A percentile compares a stretch with the other conserved stretches of the same genome.
phyloP scores from a whole-genome alignment of 257 asterid species.

The Orobanche coerulescens region DNA sequence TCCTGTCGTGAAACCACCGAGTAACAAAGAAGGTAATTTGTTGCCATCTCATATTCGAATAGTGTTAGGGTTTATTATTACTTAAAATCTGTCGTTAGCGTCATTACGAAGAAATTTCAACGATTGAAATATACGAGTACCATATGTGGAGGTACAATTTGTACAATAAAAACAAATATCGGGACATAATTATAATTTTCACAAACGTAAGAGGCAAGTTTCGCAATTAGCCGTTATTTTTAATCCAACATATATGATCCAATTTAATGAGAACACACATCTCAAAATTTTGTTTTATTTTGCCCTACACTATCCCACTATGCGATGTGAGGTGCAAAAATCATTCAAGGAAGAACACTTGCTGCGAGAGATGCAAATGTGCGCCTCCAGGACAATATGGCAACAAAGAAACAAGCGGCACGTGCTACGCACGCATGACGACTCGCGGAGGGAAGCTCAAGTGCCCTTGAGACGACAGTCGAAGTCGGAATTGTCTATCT shows the following conservation, averaged over 20 bases:
- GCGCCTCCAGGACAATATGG: constrained; percentile 86
- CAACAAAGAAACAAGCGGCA: constrained; percentile 60
- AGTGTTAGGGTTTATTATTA: no score
- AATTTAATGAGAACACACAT: background rate
- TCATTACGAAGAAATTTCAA: no score
- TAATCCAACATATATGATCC: background rate
- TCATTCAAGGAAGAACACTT: constrained; percentile 51
- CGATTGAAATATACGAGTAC: no score
- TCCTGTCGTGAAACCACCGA: constrained; percentile 25
- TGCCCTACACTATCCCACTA: constrained; percentile 53
- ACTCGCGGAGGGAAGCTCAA: constrained; percentile 55
- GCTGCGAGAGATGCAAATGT: constrained; percentile 77
- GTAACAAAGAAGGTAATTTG: constrained; percentile 25
- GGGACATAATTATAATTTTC: no score
- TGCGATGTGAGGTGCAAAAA: constrained; percentile 55
- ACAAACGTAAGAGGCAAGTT: no score
- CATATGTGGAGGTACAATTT: no score
- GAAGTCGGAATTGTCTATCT: no score
- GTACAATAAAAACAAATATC: no score
- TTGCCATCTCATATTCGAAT: background rate
- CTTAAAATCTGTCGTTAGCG: no score
- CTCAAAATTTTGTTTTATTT: background rate
- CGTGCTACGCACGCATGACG: constrained; percentile 58
- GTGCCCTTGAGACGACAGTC: constrained; percentile 45
- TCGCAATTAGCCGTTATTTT: no score